phyloP scores from a whole-genome alignment of 768 basidiomycete species.

The Kondoa subrosea region DNA sequence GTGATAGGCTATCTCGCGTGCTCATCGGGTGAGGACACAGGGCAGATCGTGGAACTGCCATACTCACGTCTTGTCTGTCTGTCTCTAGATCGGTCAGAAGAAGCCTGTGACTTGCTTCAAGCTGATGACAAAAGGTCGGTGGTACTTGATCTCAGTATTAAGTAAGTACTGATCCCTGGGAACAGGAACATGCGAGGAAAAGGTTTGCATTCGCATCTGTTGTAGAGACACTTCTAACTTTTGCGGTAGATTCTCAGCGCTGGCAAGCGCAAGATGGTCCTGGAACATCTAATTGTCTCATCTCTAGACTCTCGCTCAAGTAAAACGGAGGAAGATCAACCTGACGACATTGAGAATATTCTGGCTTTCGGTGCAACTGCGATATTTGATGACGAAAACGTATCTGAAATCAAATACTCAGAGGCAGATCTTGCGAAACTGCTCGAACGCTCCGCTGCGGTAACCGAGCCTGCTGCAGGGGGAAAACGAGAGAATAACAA shows the following conservation, averaged over 20 bases:
- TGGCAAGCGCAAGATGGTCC: constrained; percentile 40
- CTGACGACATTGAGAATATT: constrained; percentile 72
- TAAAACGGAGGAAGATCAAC: constrained; percentile 74
- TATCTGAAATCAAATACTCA: constrained; percentile 44
- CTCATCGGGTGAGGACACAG: no score
- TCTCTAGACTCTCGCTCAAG: constrained; percentile 30
- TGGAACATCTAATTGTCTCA: constrained; percentile 38
- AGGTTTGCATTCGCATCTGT: neutral
- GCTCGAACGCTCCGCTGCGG: constrained; percentile 65
- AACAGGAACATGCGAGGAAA: neutral
- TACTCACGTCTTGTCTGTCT: no score
- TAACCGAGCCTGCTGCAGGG: constrained; percentile 41
- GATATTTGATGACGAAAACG: constrained; percentile 50
- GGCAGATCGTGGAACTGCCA: no score
- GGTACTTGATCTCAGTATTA: constrained; percentile 30
- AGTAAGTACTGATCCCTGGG: neutral
- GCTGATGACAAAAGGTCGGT: constrained; percentile 83
- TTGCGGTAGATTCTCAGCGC: constrained; percentile 22
- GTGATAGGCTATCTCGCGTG: constrained; percentile 59
- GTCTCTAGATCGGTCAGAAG: constrained; percentile 81
- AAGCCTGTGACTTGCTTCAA: constrained; percentile 92
- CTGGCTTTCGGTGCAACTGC: constrained; percentile 75
- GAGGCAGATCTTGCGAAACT: constrained; percentile 69
- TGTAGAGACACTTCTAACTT: no score
- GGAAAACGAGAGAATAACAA: constrained; percentile 7